Evolutionary conservation across 2,329 filamentous ascomycete genomes (phyloP).

Genomic region (Fusarium concolor): DNA sequence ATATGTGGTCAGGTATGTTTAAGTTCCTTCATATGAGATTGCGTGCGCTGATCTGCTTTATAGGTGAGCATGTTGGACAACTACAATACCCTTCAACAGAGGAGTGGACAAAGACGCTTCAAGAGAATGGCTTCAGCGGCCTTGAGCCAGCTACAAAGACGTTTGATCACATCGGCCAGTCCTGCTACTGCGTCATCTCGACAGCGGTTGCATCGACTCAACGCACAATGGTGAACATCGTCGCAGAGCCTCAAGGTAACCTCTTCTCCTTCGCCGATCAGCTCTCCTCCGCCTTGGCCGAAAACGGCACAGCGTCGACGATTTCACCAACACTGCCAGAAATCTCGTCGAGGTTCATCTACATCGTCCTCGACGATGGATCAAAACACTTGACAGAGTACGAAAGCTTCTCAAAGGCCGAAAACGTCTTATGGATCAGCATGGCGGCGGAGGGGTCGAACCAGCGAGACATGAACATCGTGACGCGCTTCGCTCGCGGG

Average conservation of each 20-base stretch:
- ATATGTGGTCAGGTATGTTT: constrained; percentile 21
- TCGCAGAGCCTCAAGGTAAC: background rate
- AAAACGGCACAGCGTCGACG: background rate
- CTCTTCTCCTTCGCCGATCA: constrained; percentile 19
- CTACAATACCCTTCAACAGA: background rate
- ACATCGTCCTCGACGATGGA: constrained; percentile 17
- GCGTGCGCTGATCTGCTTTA: fast-evolving
- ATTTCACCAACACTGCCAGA: background rate
- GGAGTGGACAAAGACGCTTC: background rate
- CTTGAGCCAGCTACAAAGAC: constrained; percentile 26
- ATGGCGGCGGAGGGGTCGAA: background rate
- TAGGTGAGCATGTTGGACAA: background rate
- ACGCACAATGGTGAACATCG: background rate
- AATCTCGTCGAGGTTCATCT: background rate
- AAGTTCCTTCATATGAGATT: fast-evolving
- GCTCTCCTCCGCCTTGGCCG: background rate
- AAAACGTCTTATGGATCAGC: constrained; percentile 7
- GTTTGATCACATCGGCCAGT: constrained; percentile 25
- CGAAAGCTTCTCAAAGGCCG: fast-evolving
- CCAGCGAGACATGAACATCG: background rate
- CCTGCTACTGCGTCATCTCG: constrained; percentile 11
- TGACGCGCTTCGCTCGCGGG: background rate
- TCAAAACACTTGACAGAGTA: fast-evolving
- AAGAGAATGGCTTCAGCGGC: constrained; percentile 5
- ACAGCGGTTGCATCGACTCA: background rate